Conservation (phyloP, 805 yeast genomes). For the Grigorovia humatica region DNA sequence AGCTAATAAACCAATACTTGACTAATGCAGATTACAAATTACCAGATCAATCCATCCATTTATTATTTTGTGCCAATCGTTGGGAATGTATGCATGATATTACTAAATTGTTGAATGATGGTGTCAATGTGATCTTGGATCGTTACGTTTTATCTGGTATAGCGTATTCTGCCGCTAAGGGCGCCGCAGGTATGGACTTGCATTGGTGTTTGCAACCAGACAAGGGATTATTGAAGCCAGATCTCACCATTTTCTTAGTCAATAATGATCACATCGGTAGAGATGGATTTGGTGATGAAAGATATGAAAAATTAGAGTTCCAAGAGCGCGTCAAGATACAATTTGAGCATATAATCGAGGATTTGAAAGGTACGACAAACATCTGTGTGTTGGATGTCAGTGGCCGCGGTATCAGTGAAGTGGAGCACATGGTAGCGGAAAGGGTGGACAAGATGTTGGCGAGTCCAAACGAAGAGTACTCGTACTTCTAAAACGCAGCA, state of each 20-base stretch:
- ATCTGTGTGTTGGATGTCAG: slow-evolving; percentile 53
- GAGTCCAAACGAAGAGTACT: background rate
- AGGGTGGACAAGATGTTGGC: slow-evolving; percentile 9
- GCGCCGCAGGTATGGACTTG: slow-evolving; percentile 37
- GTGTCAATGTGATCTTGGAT: slow-evolving; percentile 61
- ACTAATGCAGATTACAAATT: slow-evolving; percentile 39
- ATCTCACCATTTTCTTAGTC: slow-evolving; percentile 66
- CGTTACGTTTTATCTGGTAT: slow-evolving; percentile 89
- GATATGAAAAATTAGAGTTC: slow-evolving; percentile 70
- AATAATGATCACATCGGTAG: slow-evolving; percentile 37
- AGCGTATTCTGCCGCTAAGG: slow-evolving; percentile 82
- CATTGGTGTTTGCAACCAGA: slow-evolving; percentile 82
- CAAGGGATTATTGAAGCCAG: slow-evolving; percentile 78
- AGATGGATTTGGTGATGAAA: slow-evolving; percentile 86
- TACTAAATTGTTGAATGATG: slow-evolving; percentile 34
- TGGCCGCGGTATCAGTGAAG: slow-evolving; percentile 45
- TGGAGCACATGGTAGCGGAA: slow-evolving; percentile 37
- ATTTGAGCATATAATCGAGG: slow-evolving; percentile 28
- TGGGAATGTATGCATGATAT: slow-evolving; percentile 70
- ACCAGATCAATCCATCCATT: slow-evolving; percentile 74
- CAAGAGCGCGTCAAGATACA: slow-evolving; percentile 59
- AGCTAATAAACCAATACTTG: slow-evolving; percentile 64
- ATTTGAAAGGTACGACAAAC: slow-evolving; percentile 6
- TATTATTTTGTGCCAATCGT: slow-evolving; percentile 83
- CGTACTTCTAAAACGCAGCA: slow-evolving; percentile 3